phyloP scores from a whole-genome alignment of 2,329 filamentous ascomycete genomes.

The Pezicula radicicola region DNA sequence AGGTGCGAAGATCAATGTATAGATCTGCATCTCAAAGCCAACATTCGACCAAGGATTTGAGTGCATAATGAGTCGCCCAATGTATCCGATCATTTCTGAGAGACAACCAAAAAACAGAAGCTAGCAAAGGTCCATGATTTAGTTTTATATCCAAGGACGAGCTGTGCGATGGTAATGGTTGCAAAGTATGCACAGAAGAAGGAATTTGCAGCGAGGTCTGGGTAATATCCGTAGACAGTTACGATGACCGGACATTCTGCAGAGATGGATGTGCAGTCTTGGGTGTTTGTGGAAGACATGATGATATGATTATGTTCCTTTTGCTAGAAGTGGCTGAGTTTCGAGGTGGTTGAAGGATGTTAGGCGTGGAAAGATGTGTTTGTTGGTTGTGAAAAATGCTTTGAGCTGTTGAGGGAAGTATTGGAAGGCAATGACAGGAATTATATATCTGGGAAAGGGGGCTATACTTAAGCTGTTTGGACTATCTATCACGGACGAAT shows the following conservation, averaged over 20 bases:
- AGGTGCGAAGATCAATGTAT: conserved; percentile 45
- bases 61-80: conserved; percentile 47
- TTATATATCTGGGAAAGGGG: too few relatives aligned
- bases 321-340: too few relatives aligned
- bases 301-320: too few relatives aligned
- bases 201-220: conserved; percentile 49
- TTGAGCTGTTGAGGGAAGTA: too few relatives aligned
- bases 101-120: conserved; percentile 43
- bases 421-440: too few relatives aligned
- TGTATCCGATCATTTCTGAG: conserved; percentile 53
- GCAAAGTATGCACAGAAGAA: conserved; percentile 50
- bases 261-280: conserved; percentile 36
- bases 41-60: conserved; percentile 47
- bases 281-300: not conserved
- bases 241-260: conserved; percentile 45
- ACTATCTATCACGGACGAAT: too few relatives aligned
- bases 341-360: too few relatives aligned
- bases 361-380: too few relatives aligned
- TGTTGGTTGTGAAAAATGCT: too few relatives aligned
- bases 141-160: conserved; percentile 40
- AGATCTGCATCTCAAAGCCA: conserved; percentile 57
- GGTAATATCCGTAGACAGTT: conserved; percentile 50
- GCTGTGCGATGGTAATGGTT: conserved; percentile 36
- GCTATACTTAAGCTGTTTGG: too few relatives aligned
- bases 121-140: conserved; percentile 50